Conservation (phyloP, 1,284 basidiomycete genomes). For the Xerocomus nothofagi region DNA sequence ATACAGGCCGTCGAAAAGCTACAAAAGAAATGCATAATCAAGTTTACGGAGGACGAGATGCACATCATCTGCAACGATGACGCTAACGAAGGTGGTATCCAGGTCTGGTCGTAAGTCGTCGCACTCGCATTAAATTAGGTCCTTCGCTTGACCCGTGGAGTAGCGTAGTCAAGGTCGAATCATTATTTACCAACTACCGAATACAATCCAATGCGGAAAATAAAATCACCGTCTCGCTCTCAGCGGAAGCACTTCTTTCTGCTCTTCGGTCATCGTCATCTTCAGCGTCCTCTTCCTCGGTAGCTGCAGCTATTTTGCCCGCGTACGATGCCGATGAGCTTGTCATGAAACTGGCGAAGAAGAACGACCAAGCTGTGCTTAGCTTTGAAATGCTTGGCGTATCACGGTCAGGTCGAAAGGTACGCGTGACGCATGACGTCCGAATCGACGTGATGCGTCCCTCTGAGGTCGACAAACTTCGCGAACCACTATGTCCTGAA, state of each 20-base stretch:
- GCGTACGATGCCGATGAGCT: constrained; percentile 61
- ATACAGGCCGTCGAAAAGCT: constrained; percentile 79
- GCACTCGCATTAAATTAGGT: background rate
- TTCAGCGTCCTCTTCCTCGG: constrained; percentile 40
- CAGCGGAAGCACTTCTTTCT: constrained; percentile 73
- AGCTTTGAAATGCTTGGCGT: constrained; percentile 69
- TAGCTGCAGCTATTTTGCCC: constrained; percentile 32
- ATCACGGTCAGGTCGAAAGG: constrained; percentile 52
- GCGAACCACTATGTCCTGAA: constrained; percentile 84
- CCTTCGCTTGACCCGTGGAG: constrained; percentile 2
- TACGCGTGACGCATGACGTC: constrained; percentile 71
- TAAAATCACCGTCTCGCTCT: constrained; percentile 73
- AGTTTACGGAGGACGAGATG: constrained; percentile 74
- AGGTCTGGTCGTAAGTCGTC: constrained; percentile 87
- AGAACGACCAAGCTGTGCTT: constrained; percentile 71
- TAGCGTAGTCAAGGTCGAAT: constrained; percentile 65
- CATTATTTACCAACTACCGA: constrained; percentile 78
- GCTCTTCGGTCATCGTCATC: constrained; percentile 67
- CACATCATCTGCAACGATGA: constrained; percentile 84
- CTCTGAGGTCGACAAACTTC: constrained; percentile 67
- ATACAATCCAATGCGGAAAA: constrained; percentile 88
- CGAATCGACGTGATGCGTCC: constrained; percentile 76
- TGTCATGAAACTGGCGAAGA: constrained; percentile 82
- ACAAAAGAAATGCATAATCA: constrained; percentile 81
- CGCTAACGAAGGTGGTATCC: constrained; percentile 79